Evolutionary conservation across 192 early-diverging fungal species (phyloP), one percentile per base, ranked within the genome.

Genomic region (Dissophora globulifera): DNA sequence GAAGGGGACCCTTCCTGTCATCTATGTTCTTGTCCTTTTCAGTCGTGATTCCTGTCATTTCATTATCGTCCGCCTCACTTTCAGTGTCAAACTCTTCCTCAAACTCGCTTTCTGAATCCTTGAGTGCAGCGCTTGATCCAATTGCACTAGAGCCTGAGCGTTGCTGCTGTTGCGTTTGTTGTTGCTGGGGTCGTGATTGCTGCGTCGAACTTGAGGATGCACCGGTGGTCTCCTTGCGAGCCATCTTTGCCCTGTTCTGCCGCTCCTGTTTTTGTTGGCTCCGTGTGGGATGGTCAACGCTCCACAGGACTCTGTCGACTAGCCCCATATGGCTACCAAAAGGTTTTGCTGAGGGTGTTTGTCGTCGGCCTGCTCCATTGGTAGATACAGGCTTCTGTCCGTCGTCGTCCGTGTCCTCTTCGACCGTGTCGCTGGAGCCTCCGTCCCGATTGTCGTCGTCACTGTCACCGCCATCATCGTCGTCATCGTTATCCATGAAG

Each of bases 11-110:
- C 0, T 52, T 51, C 2, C 49, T 50, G n/a, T 48, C 32, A 33
- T 64, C 56, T n/a, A n/a, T n/a, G n/a, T n/a, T n/a, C 15, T 52
- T 17, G 12, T 55, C 43, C 35, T 9, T 13, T 11, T 2, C 27
- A 25, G 2, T 23, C 11, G 6, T 1, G 25, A n/a, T 15, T 15
- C 17, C 69, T 23, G 46, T 33, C 52, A 56, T 59, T 3, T 59
- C 56, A 8, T 32, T 23, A 5, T 65, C 62, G 0, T 76, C 72
- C 2, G 11, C 46, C 23, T 67, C 72, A 8, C 72, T 76, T 38
- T 76, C 72, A 4, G 72, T 76, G 35, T 76, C 72, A 45, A 76
- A 76, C 46, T 76, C 72, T 55, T 76, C 72, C 40, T 67, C 64
- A 49, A 67, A 67, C 10, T 67, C 63, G 0, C 38, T 46, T 19